Evolutionary conservation across 2,329 filamentous ascomycete species (phyloP).

Genomic region (Trichoderma aggressivum): DNA sequence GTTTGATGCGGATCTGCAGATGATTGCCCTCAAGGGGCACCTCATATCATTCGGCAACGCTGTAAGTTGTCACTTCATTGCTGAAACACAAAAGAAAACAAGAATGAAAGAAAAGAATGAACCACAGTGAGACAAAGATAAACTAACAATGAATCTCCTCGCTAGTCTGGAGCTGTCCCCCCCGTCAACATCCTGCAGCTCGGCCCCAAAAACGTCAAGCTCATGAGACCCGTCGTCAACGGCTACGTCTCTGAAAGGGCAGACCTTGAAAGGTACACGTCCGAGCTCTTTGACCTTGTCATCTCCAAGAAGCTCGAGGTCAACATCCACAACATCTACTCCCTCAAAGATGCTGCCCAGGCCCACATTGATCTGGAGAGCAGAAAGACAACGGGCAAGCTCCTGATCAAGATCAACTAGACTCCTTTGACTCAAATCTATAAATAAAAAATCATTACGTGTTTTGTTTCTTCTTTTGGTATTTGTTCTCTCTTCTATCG

Average conservation of each 20-base stretch:
- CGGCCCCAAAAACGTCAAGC: slow-evolving; percentile 69
- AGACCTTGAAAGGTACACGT: slow-evolving; percentile 67
- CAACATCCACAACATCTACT: slow-evolving; percentile 72
- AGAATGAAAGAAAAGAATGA: background rate
- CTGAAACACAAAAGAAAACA: background rate
- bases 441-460: background rate
- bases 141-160: background rate
- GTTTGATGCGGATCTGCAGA: slow-evolving; percentile 73
- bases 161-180: slow-evolving; percentile 65
- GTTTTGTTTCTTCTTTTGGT: background rate
- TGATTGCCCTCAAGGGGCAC: slow-evolving; percentile 72
- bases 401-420: slow-evolving; percentile 61
- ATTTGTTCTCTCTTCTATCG: slow-evolving; percentile 6
- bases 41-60: slow-evolving; percentile 81
- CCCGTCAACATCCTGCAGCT: slow-evolving; percentile 59
- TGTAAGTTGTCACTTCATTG: slow-evolving; percentile 38
- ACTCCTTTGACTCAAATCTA: slow-evolving; percentile 14
- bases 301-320: slow-evolving; percentile 66
- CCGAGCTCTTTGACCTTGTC: slow-evolving; percentile 71
- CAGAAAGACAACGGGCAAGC: slow-evolving; percentile 78
- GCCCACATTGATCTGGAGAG: slow-evolving; percentile 79
- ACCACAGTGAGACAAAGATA: background rate
- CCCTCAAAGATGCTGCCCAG: slow-evolving; percentile 65
- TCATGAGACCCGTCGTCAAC: slow-evolving; percentile 72
- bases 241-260: slow-evolving; percentile 66